Percentiles rank a stretch among this genome's conserved stretches.
Conservation (phyloP, 2,329 filamentous ascomycete genomes). For the Epicoccum nigrum region DNA sequence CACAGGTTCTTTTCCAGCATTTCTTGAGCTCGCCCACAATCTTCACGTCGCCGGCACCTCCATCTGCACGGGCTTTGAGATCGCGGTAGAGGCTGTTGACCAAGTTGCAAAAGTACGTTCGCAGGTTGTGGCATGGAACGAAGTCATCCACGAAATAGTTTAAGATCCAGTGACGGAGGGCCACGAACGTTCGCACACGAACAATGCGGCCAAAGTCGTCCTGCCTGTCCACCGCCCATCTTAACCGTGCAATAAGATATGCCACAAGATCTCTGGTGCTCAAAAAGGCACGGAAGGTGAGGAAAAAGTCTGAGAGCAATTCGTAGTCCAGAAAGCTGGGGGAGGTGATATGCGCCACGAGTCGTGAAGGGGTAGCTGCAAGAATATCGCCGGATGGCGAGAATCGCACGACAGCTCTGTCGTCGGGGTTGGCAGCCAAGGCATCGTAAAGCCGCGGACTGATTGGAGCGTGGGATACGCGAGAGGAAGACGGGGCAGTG, state of each 20-base stretch:
- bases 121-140: constrained; percentile 74
- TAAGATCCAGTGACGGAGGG: constrained; percentile 93
- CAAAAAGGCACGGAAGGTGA: constrained; percentile 90
- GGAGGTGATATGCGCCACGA: constrained; percentile 96
- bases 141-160: constrained; percentile 99
- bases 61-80: constrained; percentile 58
- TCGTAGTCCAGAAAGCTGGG: constrained; percentile 97
- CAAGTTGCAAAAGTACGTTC: constrained; percentile 77
- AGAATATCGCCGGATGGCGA: constrained; percentile 76
- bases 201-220: constrained; percentile 92
- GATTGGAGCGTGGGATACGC: constrained; percentile 46
- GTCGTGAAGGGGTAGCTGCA: constrained; percentile 85
- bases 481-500: constrained; percentile 43
- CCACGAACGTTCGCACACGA: constrained; percentile 94
- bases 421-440: constrained; percentile 81
- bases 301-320: constrained; percentile 94
- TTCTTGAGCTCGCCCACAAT: constrained; percentile 94
- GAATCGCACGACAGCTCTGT: constrained; percentile 82
- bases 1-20: constrained; percentile 92
- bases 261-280: constrained; percentile 76
- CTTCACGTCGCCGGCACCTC: constrained; percentile 72
- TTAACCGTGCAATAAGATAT: constrained; percentile 82
- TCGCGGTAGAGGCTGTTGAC: constrained; percentile 69
- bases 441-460: constrained; percentile 78
- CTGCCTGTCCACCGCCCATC: constrained; percentile 80